Percentiles rank a stretch among this genome's conserved stretches.
phyloP scores from a whole-genome alignment of 2,329 filamentous ascomycete species.

The Aspergillus quadricinctus region DNA sequence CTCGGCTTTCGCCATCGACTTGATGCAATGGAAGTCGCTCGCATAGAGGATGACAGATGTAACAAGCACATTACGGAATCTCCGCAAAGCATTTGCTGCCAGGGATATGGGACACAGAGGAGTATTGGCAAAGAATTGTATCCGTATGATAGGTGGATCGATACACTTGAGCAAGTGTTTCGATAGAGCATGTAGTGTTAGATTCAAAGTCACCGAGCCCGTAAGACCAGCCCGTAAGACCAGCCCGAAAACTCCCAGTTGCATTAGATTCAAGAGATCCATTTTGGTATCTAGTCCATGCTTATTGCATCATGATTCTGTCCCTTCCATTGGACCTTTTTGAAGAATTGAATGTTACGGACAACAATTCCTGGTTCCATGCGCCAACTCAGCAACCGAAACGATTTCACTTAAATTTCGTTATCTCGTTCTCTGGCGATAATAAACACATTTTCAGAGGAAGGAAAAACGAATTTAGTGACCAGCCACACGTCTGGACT shows the following conservation, averaged over 20 bases:
- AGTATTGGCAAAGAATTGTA: background rate
- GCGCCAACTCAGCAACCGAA: background rate
- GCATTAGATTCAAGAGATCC: constrained; percentile 1
- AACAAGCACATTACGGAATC: background rate
- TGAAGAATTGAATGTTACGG: background rate
- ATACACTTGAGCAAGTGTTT: too few species aligned
- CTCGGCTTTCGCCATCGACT: background rate
- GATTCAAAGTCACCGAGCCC: background rate
- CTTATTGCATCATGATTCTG: constrained; percentile 1
- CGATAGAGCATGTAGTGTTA: background rate
- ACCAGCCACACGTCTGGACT: constrained; percentile 71
- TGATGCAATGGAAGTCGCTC: too few species aligned
- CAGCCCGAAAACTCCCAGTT: background rate
- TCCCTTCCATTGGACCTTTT: background rate
- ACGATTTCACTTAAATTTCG: constrained; percentile 15
- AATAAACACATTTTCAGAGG: constrained; percentile 1
- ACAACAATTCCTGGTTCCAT: background rate
- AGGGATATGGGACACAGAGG: background rate
- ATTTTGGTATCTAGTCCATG: constrained; percentile 1
- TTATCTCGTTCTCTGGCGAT: constrained; percentile 19
- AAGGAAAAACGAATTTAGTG: constrained; percentile 51
- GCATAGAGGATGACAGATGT: background rate
- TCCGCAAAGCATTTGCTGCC: background rate
- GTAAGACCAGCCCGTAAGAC: background rate
- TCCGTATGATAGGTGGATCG: background rate